These are phyloP conservation scores for Inonotus hispidus DNA, from an alignment of 1,284 basidiomycete genomes.

Conservation along the genomic window DNA sequence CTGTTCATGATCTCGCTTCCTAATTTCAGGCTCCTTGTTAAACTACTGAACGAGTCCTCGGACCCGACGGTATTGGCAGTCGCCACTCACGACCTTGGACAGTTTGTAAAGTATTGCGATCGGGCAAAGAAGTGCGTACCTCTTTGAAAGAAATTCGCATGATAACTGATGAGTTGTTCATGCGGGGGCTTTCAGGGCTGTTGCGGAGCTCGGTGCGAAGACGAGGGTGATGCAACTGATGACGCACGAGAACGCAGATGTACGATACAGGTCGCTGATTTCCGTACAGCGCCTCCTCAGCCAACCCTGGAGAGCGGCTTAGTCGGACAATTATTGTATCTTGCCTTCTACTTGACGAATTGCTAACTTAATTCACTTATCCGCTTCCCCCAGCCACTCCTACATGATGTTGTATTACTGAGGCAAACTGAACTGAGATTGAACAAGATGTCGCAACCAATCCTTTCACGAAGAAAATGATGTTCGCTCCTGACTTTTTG, in stretches of 20 bases:
- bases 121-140: slow-evolving; percentile 78
- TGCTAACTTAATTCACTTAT: no score
- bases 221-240: slow-evolving; percentile 92
- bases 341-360: neutral
- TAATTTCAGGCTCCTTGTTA: slow-evolving; percentile 58
- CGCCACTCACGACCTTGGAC: slow-evolving; percentile 87
- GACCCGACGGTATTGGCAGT: slow-evolving; percentile 82
- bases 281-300: slow-evolving; percentile 80
- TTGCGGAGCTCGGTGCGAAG: slow-evolving; percentile 65
- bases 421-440: no score
- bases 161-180: slow-evolving; percentile 7
- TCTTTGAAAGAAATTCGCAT: neutral
- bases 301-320: slow-evolving; percentile 55
- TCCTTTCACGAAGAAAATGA: no score
- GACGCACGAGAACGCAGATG: slow-evolving; percentile 83
- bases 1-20: neutral
- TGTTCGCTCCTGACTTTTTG: no score
- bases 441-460: no score
- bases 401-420: no score
- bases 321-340: neutral
- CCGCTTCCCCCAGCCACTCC: no score
- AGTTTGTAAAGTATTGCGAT: slow-evolving; percentile 89
- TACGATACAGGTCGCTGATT: slow-evolving; percentile 86
- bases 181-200: slow-evolving; percentile 4
- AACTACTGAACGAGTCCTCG: slow-evolving; percentile 62